phyloP scores from a whole-genome alignment of 768 basidiomycete species.

The Lactarius pseudohatsudake region DNA sequence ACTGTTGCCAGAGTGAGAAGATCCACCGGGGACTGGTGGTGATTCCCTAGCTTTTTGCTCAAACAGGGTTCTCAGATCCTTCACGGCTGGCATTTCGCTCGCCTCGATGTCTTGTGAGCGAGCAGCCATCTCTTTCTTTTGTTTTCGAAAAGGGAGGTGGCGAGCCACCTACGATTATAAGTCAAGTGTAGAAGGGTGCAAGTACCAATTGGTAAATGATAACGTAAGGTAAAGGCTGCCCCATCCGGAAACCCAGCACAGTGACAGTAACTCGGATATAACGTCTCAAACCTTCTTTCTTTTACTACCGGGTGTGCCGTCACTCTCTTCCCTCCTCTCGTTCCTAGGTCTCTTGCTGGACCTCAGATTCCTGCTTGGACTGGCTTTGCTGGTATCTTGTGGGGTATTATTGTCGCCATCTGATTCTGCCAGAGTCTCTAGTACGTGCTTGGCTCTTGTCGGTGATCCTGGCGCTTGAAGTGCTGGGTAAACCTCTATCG shows the following conservation, averaged over 20 bases:
- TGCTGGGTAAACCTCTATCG: background rate
- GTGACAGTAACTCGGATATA: too few relatives aligned
- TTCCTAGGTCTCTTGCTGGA: slow-evolving; percentile 20
- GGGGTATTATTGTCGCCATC: background rate
- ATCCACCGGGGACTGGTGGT: slow-evolving; percentile 1
- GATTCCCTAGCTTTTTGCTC: slow-evolving; percentile 19
- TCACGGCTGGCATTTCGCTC: slow-evolving; percentile 18
- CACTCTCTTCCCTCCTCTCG: slow-evolving; percentile 2
- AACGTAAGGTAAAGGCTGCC: background rate
- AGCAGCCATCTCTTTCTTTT: slow-evolving; percentile 9
- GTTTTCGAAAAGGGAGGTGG: background rate
- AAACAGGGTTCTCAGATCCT: slow-evolving; percentile 21
- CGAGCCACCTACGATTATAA: background rate
- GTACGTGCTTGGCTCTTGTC: slow-evolving; percentile 7
- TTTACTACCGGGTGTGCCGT: slow-evolving; percentile 8
- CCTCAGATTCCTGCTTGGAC: slow-evolving; percentile 5
- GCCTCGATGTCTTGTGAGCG: slow-evolving; percentile 7
- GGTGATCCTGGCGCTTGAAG: slow-evolving; percentile 16
- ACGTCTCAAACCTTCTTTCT: slow-evolving; percentile 12
- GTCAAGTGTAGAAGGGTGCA: background rate
- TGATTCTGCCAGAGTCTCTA: background rate
- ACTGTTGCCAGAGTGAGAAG: slow-evolving; percentile 9
- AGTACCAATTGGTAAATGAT: background rate
- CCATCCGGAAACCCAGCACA: background rate
- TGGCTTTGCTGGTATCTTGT: background rate